A percentile compares a stretch with the other conserved stretches of the same genome.
phyloP scores from a whole-genome alignment of 2,329 filamentous ascomycete genomes.

The Botrytis pseudocinerea region DNA sequence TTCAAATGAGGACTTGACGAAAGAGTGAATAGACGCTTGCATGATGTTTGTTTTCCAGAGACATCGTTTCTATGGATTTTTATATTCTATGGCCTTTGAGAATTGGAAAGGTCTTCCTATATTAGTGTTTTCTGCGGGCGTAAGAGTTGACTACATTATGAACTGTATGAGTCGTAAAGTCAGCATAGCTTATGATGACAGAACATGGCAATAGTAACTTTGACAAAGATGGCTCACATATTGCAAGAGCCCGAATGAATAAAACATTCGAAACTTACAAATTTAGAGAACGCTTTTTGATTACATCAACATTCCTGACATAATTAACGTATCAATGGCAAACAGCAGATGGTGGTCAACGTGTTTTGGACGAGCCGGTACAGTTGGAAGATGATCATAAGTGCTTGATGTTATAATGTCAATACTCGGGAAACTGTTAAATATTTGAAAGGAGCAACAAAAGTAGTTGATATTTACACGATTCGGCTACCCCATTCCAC shows the following conservation, averaged over 20 bases:
- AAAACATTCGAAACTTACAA: background rate
- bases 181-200: background rate
- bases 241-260: background rate
- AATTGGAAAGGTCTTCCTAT: background rate
- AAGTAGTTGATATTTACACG: background rate
- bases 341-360: background rate
- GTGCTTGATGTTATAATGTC: background rate
- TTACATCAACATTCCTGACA: background rate
- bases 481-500: background rate
- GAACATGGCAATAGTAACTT: too few relatives aligned
- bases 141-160: too few relatives aligned
- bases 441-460: background rate
- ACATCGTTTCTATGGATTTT: background rate
- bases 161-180: background rate
- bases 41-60: background rate
- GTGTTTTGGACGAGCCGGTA: background rate
- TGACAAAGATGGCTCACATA: background rate
- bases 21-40: background rate
- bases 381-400: background rate
- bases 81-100: too few relatives aligned
- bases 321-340: background rate
- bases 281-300: background rate
- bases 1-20: background rate
- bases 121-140: background rate
- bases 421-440: background rate